These are phyloP conservation scores for Agapanthus africanus DNA, from an alignment of 106 monocot species.

Conservation along the genomic window DNA sequence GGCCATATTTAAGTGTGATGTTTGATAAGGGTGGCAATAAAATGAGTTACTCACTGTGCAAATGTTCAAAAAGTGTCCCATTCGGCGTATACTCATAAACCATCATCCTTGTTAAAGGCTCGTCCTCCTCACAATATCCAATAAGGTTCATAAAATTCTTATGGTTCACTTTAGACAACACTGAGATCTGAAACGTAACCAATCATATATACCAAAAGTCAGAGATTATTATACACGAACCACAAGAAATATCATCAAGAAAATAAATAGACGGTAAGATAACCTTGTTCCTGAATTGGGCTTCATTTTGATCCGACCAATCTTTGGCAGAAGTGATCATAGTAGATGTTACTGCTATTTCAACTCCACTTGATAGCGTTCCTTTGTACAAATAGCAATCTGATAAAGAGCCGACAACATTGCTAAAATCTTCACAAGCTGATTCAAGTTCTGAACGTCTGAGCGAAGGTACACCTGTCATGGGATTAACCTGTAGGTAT, in stretches of 20 bases:
- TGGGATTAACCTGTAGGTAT: background rate
- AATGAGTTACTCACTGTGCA: slow-evolving; percentile 50
- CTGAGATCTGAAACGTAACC: too few relatives aligned
- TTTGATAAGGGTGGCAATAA: too few relatives aligned
- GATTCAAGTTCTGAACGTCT: slow-evolving; percentile 53
- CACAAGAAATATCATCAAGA: background rate
- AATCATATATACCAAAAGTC: background rate
- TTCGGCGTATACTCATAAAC: slow-evolving; percentile 67
- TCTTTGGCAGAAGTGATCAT: slow-evolving; percentile 35
- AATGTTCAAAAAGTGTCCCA: slow-evolving; percentile 69
- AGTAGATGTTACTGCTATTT: slow-evolving; percentile 74
- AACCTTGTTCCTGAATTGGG: slow-evolving; percentile 80
- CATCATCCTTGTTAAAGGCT: slow-evolving; percentile 66
- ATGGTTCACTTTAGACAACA: slow-evolving; percentile 53
- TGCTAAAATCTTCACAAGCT: slow-evolving; percentile 95
- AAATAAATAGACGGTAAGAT: background rate
- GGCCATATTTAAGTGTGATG: too few relatives aligned
- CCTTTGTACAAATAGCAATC: slow-evolving; percentile 76
- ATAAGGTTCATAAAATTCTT: slow-evolving; percentile 63
- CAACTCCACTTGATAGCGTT: slow-evolving; percentile 82
- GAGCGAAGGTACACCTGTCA: slow-evolving; percentile 65
- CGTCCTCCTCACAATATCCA: slow-evolving; percentile 48
- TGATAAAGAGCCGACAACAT: slow-evolving; percentile 53
- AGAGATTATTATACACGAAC: background rate
- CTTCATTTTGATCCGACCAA: slow-evolving; percentile 62